Evolutionary conservation across 768 basidiomycete species (phyloP).

Genomic region (Suillus bovinus): DNA sequence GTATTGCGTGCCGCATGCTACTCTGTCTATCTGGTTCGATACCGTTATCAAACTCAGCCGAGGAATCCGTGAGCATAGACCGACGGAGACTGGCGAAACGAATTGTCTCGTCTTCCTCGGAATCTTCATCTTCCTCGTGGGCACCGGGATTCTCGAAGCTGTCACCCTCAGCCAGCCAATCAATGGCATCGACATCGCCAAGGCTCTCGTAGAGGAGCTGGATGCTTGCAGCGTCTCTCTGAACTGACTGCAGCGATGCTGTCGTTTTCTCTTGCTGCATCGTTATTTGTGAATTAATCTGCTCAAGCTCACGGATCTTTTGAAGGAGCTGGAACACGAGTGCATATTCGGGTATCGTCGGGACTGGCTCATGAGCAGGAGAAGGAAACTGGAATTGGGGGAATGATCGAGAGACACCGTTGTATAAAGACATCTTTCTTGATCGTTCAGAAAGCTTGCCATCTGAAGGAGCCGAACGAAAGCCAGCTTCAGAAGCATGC

Average conservation of each 20-base stretch:
- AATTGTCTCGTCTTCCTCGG: conserved; percentile 32
- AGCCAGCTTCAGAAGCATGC: conserved; percentile 29
- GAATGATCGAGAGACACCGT: conserved; percentile 25
- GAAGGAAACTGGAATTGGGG: conserved; percentile 22
- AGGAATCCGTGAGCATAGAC: conserved; percentile 22
- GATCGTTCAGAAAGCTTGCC: conserved; percentile 15
- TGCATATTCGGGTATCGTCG: conserved; percentile 40
- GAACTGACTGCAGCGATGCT: conserved; percentile 63
- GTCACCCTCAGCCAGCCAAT: conserved; percentile 45
- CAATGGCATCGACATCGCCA: conserved; percentile 48
- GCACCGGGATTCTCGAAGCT: conserved; percentile 32
- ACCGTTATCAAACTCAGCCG: conserved; percentile 21
- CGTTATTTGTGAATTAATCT: conserved; percentile 66
- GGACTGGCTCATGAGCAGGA: conserved; percentile 16
- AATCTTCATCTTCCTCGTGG: conserved; percentile 25
- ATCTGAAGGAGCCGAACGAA: conserved; percentile 10
- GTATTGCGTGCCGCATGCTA: conserved; percentile 21
- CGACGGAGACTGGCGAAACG: conserved; percentile 31
- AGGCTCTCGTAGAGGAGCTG: conserved; percentile 69
- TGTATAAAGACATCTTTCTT: conserved; percentile 21
- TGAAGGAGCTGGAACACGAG: conserved; percentile 70
- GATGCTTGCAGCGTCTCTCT: conserved; percentile 72
- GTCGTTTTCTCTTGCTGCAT: conserved; percentile 64
- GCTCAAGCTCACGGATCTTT: conserved; percentile 79
- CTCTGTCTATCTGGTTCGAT: conserved; percentile 27